Conservation (phyloP, 2,329 filamentous ascomycete genomes). For the Conoideocrella luteorostrata region DNA sequence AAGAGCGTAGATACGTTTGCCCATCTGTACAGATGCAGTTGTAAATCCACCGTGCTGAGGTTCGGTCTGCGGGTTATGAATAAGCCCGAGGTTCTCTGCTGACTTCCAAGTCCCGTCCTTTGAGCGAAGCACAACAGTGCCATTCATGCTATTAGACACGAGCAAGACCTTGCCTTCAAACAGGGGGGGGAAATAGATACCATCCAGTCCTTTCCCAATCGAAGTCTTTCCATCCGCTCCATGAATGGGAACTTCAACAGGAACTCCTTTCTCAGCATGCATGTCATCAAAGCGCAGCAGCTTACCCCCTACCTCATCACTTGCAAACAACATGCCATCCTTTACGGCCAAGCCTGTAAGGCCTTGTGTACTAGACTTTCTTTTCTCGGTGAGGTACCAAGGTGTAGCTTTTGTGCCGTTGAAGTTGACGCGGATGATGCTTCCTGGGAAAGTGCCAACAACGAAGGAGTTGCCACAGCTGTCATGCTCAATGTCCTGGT, state of each 20-base stretch:
- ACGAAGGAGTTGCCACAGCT: slow-evolving; percentile 28
- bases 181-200: slow-evolving; percentile 26
- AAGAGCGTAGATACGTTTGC: too few species aligned
- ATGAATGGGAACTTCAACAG: slow-evolving; percentile 8
- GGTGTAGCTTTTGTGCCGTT: slow-evolving; percentile 22
- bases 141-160: slow-evolving; percentile 22
- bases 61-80: slow-evolving; percentile 17
- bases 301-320: slow-evolving; percentile 24
- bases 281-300: slow-evolving; percentile 31
- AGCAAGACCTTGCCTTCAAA: slow-evolving; percentile 27
- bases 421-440: slow-evolving; percentile 25
- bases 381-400: too few species aligned
- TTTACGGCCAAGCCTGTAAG: slow-evolving; percentile 1
- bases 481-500: slow-evolving; percentile 33
- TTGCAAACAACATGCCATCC: slow-evolving; percentile 22
- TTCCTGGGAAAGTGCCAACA: slow-evolving; percentile 30
- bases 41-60: slow-evolving; percentile 13
- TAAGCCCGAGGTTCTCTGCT: slow-evolving; percentile 28
- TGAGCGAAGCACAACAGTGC: slow-evolving; percentile 30
- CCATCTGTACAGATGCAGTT: slow-evolving; percentile 12
- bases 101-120: slow-evolving; percentile 24
- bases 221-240: too few species aligned
- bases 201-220: too few species aligned
- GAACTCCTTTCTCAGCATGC: too few species aligned
- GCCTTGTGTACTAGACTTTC: too few species aligned